Evolutionary conservation across 2,329 filamentous ascomycete genomes (phyloP).

Genomic region (Clonostachys solani): DNA sequence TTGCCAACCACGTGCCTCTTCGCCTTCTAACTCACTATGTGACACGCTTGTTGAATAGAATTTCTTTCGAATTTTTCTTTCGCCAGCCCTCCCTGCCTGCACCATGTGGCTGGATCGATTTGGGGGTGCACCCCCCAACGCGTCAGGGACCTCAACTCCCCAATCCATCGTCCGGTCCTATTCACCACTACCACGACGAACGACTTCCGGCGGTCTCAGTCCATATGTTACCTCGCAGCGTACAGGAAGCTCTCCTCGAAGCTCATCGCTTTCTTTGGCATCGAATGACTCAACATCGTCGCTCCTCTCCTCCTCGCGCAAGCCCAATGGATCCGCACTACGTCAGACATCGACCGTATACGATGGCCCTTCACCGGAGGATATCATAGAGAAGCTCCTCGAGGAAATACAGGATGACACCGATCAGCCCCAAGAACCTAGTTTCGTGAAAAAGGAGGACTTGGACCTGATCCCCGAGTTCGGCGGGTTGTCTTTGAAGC

Average conservation of each 20-base stretch:
- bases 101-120: constrained; percentile 90
- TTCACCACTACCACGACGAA: constrained; percentile 65
- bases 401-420: constrained; percentile 6
- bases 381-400: constrained; percentile 56
- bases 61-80: not conserved
- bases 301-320: constrained; percentile 60
- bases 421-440: constrained; percentile 4
- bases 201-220: constrained; percentile 59
- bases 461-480: constrained; percentile 73
- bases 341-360: constrained; percentile 50
- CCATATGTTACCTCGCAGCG: constrained; percentile 67
- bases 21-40: not conserved
- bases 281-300: constrained; percentile 76
- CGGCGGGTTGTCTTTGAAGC: constrained; percentile 68
- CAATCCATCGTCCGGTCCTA: constrained; percentile 62
- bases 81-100: constrained; percentile 7
- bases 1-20: not conserved
- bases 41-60: not conserved
- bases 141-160: constrained; percentile 53
- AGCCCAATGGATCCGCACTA: constrained; percentile 63
- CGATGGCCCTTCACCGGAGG: constrained; percentile 64
- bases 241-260: constrained; percentile 63
- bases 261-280: constrained; percentile 74
- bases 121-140: constrained; percentile 56
- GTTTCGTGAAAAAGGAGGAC: constrained; percentile 39